phyloP scores from a whole-genome alignment of 2,329 filamentous ascomycete species.

The Phaeosphaeriaceae sp. region DNA sequence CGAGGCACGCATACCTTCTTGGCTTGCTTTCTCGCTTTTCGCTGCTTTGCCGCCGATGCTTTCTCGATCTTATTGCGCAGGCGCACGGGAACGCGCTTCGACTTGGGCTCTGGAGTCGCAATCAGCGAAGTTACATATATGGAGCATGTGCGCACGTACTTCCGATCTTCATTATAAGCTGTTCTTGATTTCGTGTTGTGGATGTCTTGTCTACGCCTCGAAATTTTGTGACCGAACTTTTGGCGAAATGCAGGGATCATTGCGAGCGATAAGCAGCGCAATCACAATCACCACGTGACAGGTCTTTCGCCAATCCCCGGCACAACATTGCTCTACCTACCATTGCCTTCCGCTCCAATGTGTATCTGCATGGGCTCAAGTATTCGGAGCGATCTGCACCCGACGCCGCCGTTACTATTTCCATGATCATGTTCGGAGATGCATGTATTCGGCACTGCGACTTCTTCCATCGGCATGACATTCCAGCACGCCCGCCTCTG shows the following conservation, averaged over 20 bases:
- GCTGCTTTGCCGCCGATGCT: conserved; percentile 85
- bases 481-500: background rate
- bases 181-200: conserved; percentile 17
- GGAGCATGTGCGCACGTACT: conserved; percentile 39
- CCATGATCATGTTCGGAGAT: no score
- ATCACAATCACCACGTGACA: conserved; percentile 4
- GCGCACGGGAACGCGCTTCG: conserved; percentile 88
- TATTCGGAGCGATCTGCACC: no score
- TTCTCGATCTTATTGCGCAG: conserved; percentile 97
- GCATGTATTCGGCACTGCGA: background rate
- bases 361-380: no score
- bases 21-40: conserved; percentile 84
- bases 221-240: conserved; percentile 34
- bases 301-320: conserved; percentile 7
- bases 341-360: background rate
- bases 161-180: conserved; percentile 50
- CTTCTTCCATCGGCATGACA: background rate
- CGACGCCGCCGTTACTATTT: no score
- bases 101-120: conserved; percentile 76
- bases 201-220: conserved; percentile 17
- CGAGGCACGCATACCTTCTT: conserved; percentile 68
- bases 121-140: conserved; percentile 9
- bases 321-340: no score
- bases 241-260: conserved; percentile 18
- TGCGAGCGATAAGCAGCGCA: conserved; percentile 16